phyloP scores from a whole-genome alignment of 208 protist species.

The Leishmania tarentolae region DNA sequence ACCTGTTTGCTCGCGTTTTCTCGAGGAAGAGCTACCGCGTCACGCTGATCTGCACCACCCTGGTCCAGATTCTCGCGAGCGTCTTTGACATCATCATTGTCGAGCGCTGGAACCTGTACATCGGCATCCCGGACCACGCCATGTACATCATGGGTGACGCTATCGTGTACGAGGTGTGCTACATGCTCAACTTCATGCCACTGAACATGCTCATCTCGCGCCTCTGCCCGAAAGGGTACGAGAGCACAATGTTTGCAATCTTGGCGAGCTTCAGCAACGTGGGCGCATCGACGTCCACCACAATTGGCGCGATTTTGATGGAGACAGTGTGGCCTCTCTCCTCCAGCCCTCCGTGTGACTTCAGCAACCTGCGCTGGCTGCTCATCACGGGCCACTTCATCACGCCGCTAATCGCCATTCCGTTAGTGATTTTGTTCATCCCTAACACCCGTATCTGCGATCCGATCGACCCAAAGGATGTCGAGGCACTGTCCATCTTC shows the following conservation, averaged over 20 bases:
- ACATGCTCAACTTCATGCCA: conserved; percentile 71
- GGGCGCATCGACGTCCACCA: conserved; percentile 40
- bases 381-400: conserved; percentile 55
- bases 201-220: conserved; percentile 74
- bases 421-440: conserved; percentile 66
- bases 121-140: conserved; percentile 49
- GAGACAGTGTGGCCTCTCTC: conserved; percentile 48
- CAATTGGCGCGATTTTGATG: conserved; percentile 55
- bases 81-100: conserved; percentile 74
- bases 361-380: conserved; percentile 52
- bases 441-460: conserved; percentile 60
- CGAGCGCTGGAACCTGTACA: conserved; percentile 52
- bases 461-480: conserved; percentile 37
- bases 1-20: conserved; percentile 45
- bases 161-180: conserved; percentile 58
- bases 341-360: conserved; percentile 57
- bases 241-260: conserved; percentile 33
- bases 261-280: conserved; percentile 77
- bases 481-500: conserved; percentile 31
- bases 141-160: conserved; percentile 23
- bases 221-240: conserved; percentile 56
- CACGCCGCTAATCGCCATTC: conserved; percentile 47
- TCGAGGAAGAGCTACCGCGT: conserved; percentile 47
- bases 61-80: conserved; percentile 44
- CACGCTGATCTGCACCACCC: conserved; percentile 48